These are phyloP conservation scores for Magnaporthiopsis rhizophila DNA, from an alignment of 2,329 filamentous ascomycete genomes.

Conservation along the genomic window DNA sequence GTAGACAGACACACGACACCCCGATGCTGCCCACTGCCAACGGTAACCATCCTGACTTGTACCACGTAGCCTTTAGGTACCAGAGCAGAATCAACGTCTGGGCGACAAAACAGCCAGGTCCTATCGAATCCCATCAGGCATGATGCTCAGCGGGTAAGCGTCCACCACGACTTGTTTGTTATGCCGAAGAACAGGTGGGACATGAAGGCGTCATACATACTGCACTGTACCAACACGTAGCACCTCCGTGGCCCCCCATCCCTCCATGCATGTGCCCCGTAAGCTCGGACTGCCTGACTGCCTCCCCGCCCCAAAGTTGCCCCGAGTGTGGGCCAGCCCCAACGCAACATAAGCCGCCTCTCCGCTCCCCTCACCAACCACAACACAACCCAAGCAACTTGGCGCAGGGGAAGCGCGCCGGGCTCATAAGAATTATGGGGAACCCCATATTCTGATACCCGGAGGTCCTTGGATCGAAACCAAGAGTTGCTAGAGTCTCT, in stretches of 20 bases:
- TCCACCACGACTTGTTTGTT: not conserved
- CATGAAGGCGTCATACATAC: not conserved
- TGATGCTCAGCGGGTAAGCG: not conserved
- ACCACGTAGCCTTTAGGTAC: not conserved
- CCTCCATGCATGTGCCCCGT: not conserved
- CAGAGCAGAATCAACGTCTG: not conserved
- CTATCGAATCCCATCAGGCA: not conserved
- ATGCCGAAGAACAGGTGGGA: not conserved
- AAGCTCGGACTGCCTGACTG: not conserved
- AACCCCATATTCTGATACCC: too few species aligned
- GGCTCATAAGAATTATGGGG: too few species aligned
- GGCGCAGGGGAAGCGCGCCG: conserved; percentile 15
- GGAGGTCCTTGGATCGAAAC: too few species aligned
- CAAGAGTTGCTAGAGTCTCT: too few species aligned
- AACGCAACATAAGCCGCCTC: not conserved
- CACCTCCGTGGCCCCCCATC: not conserved
- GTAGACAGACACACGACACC: not conserved
- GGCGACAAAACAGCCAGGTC: not conserved
- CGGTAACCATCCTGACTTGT: not conserved
- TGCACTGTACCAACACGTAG: not conserved
- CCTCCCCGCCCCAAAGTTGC: not conserved
- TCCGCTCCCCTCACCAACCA: not conserved
- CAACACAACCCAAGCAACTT: conserved; percentile 2
- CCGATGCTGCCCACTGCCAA: not conserved
- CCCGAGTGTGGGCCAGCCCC: not conserved